Evolutionary conservation across 495 filamentous ascomycete species (phyloP), one percentile per base, ranked within the genome.

Genomic region (Aspergillus sclerotiicarbonarius): DNA sequence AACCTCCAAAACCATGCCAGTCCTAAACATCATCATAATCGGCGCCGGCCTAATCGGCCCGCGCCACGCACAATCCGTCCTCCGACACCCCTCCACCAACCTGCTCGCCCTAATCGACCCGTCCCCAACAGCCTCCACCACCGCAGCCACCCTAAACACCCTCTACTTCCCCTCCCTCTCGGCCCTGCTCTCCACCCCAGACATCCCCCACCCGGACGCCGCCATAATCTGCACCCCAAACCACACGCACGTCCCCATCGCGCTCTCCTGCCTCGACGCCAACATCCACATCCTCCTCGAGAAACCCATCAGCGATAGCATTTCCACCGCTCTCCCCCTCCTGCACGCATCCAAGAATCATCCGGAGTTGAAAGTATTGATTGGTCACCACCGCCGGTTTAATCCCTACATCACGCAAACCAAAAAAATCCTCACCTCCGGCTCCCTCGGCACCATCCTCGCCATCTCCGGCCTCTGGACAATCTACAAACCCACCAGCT

Each of bases 141-240:
- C 62, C 25, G 70, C 73, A 12, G 12, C 63, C 5, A 18, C 59
- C 5, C 62, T 77, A 1, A 53, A 66, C 19, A 73, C 70, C 9
- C 62, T 56, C 54, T 70, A 68, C 56, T 76, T 71, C 62, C 29
- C 62, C 1, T 74, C 77, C 12, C 63, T 83, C 7, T 33, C 67
- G 13, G 68, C 66, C 0, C 72, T 85, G 47, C 67, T 86, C 1
- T 18, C 56, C 31, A 35, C 61, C 4, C 53, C 65, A 31, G 62
- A 48, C 25, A 46, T 21, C 25, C 30, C 49, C 6, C 44, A 57
- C 8, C 80, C 80, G 12, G 73, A 84, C 39, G 83, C 80, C 32
- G 83, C 82, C 15, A 81, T 85, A 25, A 74, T 86, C 53, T 83
- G 80, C 69, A 86, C 82, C 1, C 83, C 84, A 6, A 87, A 85